Conservation (phyloP, 257 asterid species). For the Cinchona pubescens region DNA sequence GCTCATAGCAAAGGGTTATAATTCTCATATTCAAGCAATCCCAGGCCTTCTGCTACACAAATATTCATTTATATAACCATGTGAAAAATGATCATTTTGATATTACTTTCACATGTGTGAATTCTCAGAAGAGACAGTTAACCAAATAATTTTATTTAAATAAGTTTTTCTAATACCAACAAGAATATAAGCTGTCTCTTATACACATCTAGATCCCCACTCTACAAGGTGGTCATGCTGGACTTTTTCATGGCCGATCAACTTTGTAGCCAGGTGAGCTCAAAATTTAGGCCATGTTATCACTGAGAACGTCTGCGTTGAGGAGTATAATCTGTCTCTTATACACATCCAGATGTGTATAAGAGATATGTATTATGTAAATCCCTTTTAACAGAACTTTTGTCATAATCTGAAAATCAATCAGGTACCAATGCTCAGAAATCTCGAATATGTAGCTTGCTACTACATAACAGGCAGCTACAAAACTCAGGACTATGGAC, state of each 20-base stretch:
- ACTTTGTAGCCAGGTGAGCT: conserved; percentile 83
- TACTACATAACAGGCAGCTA: conserved; percentile 90
- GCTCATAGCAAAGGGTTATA: conserved; percentile 66
- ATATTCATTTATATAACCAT: conserved; percentile 52
- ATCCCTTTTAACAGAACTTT: neutral
- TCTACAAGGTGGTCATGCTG: conserved; percentile 88
- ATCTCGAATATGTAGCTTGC: conserved; percentile 70
- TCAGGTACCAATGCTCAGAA: conserved; percentile 84
- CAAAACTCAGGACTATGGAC: conserved; percentile 69
- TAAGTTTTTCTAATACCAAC: conserved; percentile 49
- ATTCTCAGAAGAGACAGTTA: neutral
- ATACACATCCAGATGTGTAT: too few relatives aligned
- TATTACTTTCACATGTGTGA: neutral
- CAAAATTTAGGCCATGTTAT: neutral
- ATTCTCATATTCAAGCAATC: conserved; percentile 59
- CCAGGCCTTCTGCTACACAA: conserved; percentile 80
- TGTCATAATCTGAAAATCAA: neutral
- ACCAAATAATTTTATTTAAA: neutral
- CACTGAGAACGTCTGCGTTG: too few relatives aligned
- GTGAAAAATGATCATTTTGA: neutral
- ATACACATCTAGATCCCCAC: too few relatives aligned
- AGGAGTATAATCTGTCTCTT: too few relatives aligned
- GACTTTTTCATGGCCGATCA: conserved; percentile 99
- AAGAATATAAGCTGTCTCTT: too few relatives aligned
- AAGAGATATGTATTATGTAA: neutral